Evolutionary conservation across 1,284 basidiomycete species (phyloP).

Genomic region (Exsudoporus floridanus): DNA sequence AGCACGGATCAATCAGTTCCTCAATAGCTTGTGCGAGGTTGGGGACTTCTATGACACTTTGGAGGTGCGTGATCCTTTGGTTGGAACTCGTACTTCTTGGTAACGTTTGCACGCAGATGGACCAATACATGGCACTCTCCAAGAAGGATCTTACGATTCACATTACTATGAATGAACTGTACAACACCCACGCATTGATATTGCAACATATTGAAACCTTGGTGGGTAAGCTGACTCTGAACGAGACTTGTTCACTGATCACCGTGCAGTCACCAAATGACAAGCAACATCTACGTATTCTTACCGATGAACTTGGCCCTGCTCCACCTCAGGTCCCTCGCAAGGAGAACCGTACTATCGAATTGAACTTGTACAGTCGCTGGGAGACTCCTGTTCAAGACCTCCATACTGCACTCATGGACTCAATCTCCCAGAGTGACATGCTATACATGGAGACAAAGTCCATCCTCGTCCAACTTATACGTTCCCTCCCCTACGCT

Average conservation of each 20-base stretch:
- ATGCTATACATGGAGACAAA: slow-evolving; percentile 99
- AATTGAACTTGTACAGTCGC: slow-evolving; percentile 90
- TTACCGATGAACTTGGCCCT: slow-evolving; percentile 92
- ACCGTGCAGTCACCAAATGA: slow-evolving; percentile 85
- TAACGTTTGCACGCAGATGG: slow-evolving; percentile 66
- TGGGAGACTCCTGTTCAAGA: slow-evolving; percentile 99
- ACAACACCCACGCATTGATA: slow-evolving; percentile 95
- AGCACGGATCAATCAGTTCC: slow-evolving; percentile 92
- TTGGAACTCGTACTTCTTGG: neutral
- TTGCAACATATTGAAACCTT: slow-evolving; percentile 93
- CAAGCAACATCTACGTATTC: slow-evolving; percentile 93
- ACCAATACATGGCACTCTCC: slow-evolving; percentile 99
- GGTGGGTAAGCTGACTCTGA: slow-evolving; percentile 49
- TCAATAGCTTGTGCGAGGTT: slow-evolving; percentile 96
- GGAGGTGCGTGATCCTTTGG: slow-evolving; percentile 60
- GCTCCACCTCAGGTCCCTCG: slow-evolving; percentile 94
- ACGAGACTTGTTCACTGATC: slow-evolving; percentile 3
- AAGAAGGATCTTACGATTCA: slow-evolving; percentile 98
- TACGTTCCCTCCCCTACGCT: slow-evolving; percentile 89
- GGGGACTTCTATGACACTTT: slow-evolving; percentile 99
- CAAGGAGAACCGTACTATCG: slow-evolving; percentile 94
- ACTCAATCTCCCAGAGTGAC: slow-evolving; percentile 95
- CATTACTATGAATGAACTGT: slow-evolving; percentile 99
- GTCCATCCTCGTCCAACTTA: slow-evolving; percentile 96
- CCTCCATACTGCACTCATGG: slow-evolving; percentile 94